phyloP scores from a whole-genome alignment of 768 basidiomycete genomes.

The Brasilioporus rufonigricans region DNA sequence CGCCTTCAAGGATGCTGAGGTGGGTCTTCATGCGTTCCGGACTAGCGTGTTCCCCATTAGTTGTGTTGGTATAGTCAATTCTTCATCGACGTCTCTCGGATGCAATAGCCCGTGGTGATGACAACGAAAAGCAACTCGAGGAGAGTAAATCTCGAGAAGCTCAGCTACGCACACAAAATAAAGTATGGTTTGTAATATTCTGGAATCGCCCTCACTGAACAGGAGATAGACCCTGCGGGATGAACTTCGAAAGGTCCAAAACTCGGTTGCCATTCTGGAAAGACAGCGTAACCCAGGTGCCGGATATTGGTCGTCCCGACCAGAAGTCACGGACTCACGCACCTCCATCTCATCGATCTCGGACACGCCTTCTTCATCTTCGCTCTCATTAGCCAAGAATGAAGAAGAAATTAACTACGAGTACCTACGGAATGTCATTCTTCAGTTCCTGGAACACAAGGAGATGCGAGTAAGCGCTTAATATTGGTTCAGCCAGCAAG shows the following conservation, averaged over 20 bases:
- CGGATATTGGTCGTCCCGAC: slow-evolving; percentile 78
- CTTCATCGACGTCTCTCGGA: slow-evolving; percentile 50
- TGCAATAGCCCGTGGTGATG: slow-evolving; percentile 43
- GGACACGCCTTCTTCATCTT: slow-evolving; percentile 36
- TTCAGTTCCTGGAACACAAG: slow-evolving; percentile 97
- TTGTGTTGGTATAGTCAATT: slow-evolving; percentile 36
- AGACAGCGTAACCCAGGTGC: slow-evolving; percentile 90
- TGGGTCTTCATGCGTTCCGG: slow-evolving; percentile 29
- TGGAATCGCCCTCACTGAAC: slow-evolving; percentile 4
- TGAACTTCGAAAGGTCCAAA: slow-evolving; percentile 93
- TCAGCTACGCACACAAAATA: slow-evolving; percentile 73
- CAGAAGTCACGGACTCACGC: slow-evolving; percentile 33
- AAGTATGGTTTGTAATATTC: slow-evolving; percentile 46
- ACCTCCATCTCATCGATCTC: slow-evolving; percentile 44
- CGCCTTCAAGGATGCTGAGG: slow-evolving; percentile 60
- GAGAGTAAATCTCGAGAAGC: slow-evolving; percentile 69
- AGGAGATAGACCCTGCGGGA: slow-evolving; percentile 78
- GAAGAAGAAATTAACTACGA: slow-evolving; percentile 96
- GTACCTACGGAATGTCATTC: slow-evolving; percentile 91
- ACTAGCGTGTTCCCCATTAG: not conserved
- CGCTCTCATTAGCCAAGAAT: slow-evolving; percentile 37
- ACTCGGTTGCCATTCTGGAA: slow-evolving; percentile 86
- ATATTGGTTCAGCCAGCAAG: not conserved
- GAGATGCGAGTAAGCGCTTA: slow-evolving; percentile 84
- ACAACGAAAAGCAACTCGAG: slow-evolving; percentile 66